A percentile compares a stretch with the other conserved stretches of the same genome.
Conservation (phyloP, 495 filamentous ascomycete species). For the Margaritispora aquatica region DNA sequence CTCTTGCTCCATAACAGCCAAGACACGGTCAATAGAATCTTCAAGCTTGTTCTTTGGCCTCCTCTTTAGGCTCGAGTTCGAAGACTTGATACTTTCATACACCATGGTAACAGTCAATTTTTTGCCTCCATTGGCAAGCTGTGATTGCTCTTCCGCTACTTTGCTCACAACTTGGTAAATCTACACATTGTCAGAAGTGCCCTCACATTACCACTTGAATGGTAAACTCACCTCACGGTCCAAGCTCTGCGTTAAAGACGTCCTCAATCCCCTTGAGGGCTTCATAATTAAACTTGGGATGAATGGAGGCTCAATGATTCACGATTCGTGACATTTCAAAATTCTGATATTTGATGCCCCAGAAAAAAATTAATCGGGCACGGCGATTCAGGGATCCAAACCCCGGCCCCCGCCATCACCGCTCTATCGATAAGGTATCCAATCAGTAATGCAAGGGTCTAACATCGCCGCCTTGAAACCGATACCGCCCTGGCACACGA, state of each 20-base stretch:
- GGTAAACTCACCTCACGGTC: constrained; percentile 48
- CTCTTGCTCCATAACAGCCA: constrained; percentile 68
- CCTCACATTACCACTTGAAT: too few species aligned
- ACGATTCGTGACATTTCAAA: too few species aligned
- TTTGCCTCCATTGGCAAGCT: constrained; percentile 37
- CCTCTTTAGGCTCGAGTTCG: constrained; percentile 77
- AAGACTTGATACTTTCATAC: constrained; percentile 72
- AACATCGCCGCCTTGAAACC: neutral
- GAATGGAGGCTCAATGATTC: neutral
- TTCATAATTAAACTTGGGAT: constrained; percentile 13
- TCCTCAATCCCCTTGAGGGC: constrained; percentile 26
- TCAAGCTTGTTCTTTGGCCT: constrained; percentile 75
- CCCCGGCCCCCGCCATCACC: neutral
- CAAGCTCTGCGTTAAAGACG: constrained; percentile 44
- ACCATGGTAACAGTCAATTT: constrained; percentile 54
- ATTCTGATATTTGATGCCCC: neutral
- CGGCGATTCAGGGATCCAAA: neutral
- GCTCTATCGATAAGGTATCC: neutral
- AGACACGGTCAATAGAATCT: constrained; percentile 78
- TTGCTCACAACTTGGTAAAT: constrained; percentile 73
- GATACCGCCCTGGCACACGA: constrained; percentile 1
- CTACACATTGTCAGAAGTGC: too few species aligned
- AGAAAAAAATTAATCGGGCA: neutral
- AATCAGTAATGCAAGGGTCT: neutral
- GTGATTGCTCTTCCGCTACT: constrained; percentile 55